phyloP scores from a whole-genome alignment of 179 eudicot genomes.

The Beta macrorhiza region DNA sequence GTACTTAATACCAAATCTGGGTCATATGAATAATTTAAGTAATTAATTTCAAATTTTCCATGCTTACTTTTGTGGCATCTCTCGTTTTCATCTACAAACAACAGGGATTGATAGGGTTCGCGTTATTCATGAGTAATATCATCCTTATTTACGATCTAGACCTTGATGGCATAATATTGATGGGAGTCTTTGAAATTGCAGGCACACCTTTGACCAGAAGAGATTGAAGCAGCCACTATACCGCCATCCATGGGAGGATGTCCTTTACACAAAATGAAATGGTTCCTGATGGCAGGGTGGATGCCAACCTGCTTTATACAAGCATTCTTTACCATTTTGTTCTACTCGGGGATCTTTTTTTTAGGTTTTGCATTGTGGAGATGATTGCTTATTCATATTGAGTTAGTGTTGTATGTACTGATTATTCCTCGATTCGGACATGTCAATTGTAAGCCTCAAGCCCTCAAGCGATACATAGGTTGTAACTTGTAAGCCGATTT shows the following conservation, averaged over 20 bases:
- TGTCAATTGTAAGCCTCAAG: slow-evolving; percentile 2
- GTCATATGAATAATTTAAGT: too few species aligned
- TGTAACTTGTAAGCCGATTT: slow-evolving; percentile 11
- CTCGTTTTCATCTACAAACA: background rate
- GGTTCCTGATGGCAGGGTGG: slow-evolving; percentile 24
- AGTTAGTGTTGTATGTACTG: slow-evolving; percentile 29
- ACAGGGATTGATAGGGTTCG: background rate
- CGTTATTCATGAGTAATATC: background rate
- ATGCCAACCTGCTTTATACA: slow-evolving; percentile 20
- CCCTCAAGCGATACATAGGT: slow-evolving; percentile 6
- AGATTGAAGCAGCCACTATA: slow-evolving; percentile 97
- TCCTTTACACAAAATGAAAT: slow-evolving; percentile 86
- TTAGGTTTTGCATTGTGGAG: slow-evolving; percentile 1
- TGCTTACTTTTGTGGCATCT: background rate
- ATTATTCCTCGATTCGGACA: slow-evolving; percentile 4
- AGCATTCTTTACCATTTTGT: slow-evolving; percentile 22
- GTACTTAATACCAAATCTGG: background rate
- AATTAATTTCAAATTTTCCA: background rate
- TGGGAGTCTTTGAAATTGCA: slow-evolving; percentile 30
- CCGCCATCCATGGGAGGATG: slow-evolving; percentile 99
- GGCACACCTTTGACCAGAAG: slow-evolving; percentile 99
- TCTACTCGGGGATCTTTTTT: background rate
- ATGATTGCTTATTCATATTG: background rate
- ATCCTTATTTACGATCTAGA: background rate
- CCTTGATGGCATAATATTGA: background rate